Evolutionary conservation across 2,329 filamentous ascomycete genomes (phyloP).

Genomic region (Basipetospora chlamydospora): DNA sequence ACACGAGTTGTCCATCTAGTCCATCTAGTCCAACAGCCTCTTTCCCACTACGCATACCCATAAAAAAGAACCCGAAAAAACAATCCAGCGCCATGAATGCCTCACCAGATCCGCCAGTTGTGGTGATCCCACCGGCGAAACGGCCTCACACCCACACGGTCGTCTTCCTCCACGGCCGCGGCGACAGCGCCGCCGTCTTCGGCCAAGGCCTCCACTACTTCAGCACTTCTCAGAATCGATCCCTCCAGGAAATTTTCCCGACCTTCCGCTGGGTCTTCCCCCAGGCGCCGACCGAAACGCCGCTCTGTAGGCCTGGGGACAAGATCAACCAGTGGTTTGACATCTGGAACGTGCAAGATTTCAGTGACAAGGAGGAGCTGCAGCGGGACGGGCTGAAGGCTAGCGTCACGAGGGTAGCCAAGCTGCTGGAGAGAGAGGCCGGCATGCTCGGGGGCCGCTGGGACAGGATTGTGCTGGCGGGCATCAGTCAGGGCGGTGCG

Average conservation of each 20-base stretch:
- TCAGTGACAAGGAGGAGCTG: slow-evolving; percentile 25
- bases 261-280: slow-evolving; percentile 36
- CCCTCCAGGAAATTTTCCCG: slow-evolving; percentile 25
- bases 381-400: slow-evolving; percentile 23
- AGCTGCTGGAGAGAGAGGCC: slow-evolving; percentile 2
- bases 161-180: slow-evolving; percentile 31
- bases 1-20: too few relatives aligned
- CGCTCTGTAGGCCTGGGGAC: slow-evolving; percentile 8
- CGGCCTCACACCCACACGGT: slow-evolving; percentile 24
- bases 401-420: not conserved
- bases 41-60: too few relatives aligned
- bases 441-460: slow-evolving; percentile 16
- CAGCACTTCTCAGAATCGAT: slow-evolving; percentile 16
- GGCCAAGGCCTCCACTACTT: slow-evolving; percentile 15
- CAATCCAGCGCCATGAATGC: too few relatives aligned
- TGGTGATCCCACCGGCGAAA: slow-evolving; percentile 9
- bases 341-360: slow-evolving; percentile 27
- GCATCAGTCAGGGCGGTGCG: slow-evolving; percentile 31
- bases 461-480: slow-evolving; percentile 26
- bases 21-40: too few relatives aligned
- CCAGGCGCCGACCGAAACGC: slow-evolving; percentile 17
- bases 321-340: slow-evolving; percentile 34
- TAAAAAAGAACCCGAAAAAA: too few relatives aligned
- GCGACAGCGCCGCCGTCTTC: slow-evolving; percentile 22
- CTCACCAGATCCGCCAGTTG: not conserved